phyloP scores from a whole-genome alignment of 257 asterid genomes.

The Gentiana macrophylla region DNA sequence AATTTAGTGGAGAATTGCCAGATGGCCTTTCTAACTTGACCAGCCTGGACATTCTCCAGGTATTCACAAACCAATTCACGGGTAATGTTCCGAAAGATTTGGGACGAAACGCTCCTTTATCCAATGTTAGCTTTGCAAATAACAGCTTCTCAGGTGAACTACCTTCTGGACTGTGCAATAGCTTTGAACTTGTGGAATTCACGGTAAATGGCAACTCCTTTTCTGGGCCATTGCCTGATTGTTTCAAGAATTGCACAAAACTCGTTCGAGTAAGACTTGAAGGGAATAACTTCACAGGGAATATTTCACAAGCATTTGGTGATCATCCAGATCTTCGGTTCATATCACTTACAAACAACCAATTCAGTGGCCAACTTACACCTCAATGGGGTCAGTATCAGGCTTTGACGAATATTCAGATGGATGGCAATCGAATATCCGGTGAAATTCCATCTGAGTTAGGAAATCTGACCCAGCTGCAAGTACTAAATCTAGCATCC shows the following conservation, averaged over 20 bases:
- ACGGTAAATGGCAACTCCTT: conserved; percentile 46
- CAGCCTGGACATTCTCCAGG: conserved; percentile 19
- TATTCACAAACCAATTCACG: conserved; percentile 37
- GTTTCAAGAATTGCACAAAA: conserved; percentile 53
- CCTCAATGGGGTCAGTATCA: conserved; percentile 45
- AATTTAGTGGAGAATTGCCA: conserved; percentile 54
- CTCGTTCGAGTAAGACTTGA: conserved; percentile 46
- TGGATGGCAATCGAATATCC: conserved; percentile 41
- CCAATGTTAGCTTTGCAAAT: conserved; percentile 37
- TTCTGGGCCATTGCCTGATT: conserved; percentile 53
- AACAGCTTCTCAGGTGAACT: conserved; percentile 62
- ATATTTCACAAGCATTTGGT: conserved; percentile 53
- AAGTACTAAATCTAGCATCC: conserved; percentile 39
- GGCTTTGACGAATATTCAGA: conserved; percentile 36
- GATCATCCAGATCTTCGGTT: conserved; percentile 39
- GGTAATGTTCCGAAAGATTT: conserved; percentile 54
- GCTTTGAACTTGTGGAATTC: conserved; percentile 35
- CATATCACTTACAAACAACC: conserved; percentile 43
- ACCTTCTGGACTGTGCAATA: conserved; percentile 51
- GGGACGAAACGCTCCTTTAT: conserved; percentile 44
- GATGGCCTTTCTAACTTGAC: conserved; percentile 39
- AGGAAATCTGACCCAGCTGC: conserved; percentile 43
- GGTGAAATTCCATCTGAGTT: conserved; percentile 63
- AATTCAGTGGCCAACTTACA: conserved; percentile 47
- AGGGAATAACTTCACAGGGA: conserved; percentile 48